Evolutionary conservation across 2,329 filamentous ascomycete species (phyloP).

Genomic region (Epichloe typhina): DNA sequence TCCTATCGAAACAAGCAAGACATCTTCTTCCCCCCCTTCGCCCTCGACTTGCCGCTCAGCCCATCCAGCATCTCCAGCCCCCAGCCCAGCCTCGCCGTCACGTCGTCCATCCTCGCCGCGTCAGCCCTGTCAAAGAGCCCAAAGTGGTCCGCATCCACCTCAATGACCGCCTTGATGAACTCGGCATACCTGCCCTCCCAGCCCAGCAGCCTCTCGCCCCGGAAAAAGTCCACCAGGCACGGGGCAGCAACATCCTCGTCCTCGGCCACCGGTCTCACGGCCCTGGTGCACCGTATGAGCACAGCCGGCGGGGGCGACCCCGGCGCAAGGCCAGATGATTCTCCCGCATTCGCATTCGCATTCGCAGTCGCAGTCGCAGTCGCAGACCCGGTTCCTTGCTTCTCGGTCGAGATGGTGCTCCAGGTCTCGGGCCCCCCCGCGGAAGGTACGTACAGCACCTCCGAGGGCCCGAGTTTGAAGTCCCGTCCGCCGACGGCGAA

Average conservation of each 20-base stretch:
- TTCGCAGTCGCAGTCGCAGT: not conserved
- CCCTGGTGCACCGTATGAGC: constrained; percentile 11
- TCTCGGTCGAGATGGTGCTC: constrained; percentile 4
- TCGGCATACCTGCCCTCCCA: constrained; percentile 15
- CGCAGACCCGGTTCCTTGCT: not conserved
- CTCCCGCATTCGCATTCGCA: constrained; percentile 1
- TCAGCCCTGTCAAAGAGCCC: constrained; percentile 12
- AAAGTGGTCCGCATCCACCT: constrained; percentile 16
- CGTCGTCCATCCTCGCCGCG: constrained; percentile 3
- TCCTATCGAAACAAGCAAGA: not conserved
- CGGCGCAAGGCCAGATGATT: not conserved
- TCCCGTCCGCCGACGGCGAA: constrained; percentile 9
- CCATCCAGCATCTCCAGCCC: constrained; percentile 6
- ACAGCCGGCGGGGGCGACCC: constrained; percentile 13
- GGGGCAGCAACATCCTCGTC: constrained; percentile 1
- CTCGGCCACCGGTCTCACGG: not conserved
- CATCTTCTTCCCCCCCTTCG: not conserved
- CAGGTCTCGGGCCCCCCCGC: constrained; percentile 8
- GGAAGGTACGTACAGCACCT: constrained; percentile 12
- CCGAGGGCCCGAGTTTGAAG: constrained; percentile 8
- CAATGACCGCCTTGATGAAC: constrained; percentile 17
- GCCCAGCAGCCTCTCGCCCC: constrained; percentile 14
- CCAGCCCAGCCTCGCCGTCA: constrained; percentile 8
- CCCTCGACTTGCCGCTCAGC: not conserved
- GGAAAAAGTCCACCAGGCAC: constrained; percentile 14